Base-by-base conservation (phyloP, 129 eudicot genomes). In the Artemisia tridentata region DNA sequence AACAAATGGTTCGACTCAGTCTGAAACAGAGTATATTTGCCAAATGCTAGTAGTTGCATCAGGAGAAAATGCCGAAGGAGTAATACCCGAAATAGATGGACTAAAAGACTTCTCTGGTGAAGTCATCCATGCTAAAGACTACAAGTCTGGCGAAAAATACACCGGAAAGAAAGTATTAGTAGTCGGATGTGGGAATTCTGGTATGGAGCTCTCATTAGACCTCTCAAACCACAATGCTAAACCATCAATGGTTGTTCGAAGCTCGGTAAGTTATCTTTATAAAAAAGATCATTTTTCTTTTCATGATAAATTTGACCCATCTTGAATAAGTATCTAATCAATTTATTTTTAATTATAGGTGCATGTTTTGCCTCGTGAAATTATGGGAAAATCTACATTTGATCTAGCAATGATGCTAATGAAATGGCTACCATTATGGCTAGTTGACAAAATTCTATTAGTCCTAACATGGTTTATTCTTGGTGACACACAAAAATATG, bases 141-240 rank as follows among this genome's bases (percentile, higher is more conserved):
- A 91, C 68, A 91, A 86, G 79, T 83, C 92, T 43, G 97, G 97
- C 11, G 90, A 82, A 68, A 79, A 66, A 4, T 88, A 62, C 70
- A 23, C 53, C 1, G 96, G 88, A 1, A 82, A 91, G 78, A 88
- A 78, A 70, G 97, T 91, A 25, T 80, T 90, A 21, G 95, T 90
- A 15, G 95, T 87, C 43, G 97, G 97, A 1, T 90, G 97, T 58
- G 97, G 98, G 11, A 92, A 92, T 76, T 92, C 98, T 3, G 98
- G 97, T 77, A 90, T 93, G 98, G 98, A 93, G 64, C 83, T 93
- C 63, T 87, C 97, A 2, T 91, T 93, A 34, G 98, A 93, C 72
- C 96, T 93, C 56, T 83, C 84, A 61, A 93, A 93, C 78, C 88
- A 93, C 78, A 80, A 80, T 73, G 98, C 97, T 1, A 74, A 81